Conservation (phyloP, 2,329 filamentous ascomycete genomes). For the Fulvia fulva region DNA sequence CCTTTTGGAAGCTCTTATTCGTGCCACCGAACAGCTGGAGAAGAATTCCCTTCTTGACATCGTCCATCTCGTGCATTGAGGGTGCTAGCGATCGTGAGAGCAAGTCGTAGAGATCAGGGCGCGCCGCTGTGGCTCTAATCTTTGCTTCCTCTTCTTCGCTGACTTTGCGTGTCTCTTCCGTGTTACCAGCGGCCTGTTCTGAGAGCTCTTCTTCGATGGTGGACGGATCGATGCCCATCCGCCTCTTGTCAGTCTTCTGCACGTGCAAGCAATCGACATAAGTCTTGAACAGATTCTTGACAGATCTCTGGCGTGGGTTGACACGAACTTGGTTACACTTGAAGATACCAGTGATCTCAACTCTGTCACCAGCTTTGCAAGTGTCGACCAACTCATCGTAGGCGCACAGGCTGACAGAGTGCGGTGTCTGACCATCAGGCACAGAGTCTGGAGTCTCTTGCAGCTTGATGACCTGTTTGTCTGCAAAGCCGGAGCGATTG, state of each 20-base stretch:
- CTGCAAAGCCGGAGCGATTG: slow-evolving; percentile 89
- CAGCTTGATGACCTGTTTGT: slow-evolving; percentile 98
- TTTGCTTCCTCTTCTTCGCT: slow-evolving; percentile 81
- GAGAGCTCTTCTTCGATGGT: slow-evolving; percentile 82
- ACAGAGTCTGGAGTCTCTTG: slow-evolving; percentile 96
- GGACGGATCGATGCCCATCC: slow-evolving; percentile 84
- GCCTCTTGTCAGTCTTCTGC: slow-evolving; percentile 93
- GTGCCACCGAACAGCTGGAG: slow-evolving; percentile 95
- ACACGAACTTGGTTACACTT: slow-evolving; percentile 88
- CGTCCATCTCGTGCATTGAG: slow-evolving; percentile 95
- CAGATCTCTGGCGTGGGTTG: slow-evolving; percentile 84
- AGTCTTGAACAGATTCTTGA: slow-evolving; percentile 97
- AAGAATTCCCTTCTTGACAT: slow-evolving; percentile 97
- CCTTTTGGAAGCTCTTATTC: slow-evolving; percentile 96
- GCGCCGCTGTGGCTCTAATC: slow-evolving; percentile 74
- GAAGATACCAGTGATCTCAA: slow-evolving; percentile 96
- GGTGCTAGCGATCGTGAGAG: slow-evolving; percentile 86
- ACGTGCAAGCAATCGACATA: slow-evolving; percentile 94
- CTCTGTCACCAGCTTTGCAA: slow-evolving; percentile 94
- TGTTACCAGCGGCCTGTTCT: slow-evolving; percentile 64
- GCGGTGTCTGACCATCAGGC: slow-evolving; percentile 92
- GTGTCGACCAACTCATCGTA: slow-evolving; percentile 97
- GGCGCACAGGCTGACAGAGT: slow-evolving; percentile 91
- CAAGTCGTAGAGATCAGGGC: slow-evolving; percentile 88
- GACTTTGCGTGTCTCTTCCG: slow-evolving; percentile 81